Conservation (phyloP, 169 alveolate species). For the Eimeria acervulina region DNA sequence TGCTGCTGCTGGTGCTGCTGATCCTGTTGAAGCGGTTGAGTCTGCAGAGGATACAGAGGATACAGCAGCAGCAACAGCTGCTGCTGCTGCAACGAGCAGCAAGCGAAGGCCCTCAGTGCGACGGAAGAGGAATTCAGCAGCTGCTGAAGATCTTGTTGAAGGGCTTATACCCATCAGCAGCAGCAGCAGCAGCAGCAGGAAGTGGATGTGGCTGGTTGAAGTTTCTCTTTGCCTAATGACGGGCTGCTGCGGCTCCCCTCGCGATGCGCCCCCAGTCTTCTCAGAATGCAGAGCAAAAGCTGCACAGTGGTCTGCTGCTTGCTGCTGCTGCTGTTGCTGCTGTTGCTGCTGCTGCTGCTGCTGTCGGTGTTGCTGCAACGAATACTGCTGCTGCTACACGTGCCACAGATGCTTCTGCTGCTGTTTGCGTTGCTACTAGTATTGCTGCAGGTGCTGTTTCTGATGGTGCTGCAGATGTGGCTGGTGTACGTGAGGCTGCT, state of each 20-base stretch:
- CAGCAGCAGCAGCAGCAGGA: slow-evolving; percentile 9
- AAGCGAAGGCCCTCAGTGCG: slow-evolving; percentile 36
- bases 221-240: slow-evolving; percentile 4
- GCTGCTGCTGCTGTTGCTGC: not conserved
- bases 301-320: slow-evolving; percentile 29
- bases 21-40: not conserved
- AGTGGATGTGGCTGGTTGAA: slow-evolving; percentile 7
- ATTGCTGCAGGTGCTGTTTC: not conserved
- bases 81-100: slow-evolving; percentile 11
- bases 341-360: not conserved
- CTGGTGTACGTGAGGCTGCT: not conserved
- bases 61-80: not conserved
- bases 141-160: slow-evolving; percentile 22
- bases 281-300: slow-evolving; percentile 46
- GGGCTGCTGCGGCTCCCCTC: not conserved
- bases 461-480: slow-evolving; percentile 24
- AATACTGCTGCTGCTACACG: not conserved
- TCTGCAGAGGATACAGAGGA: not conserved
- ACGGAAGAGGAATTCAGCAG: not conserved
- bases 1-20: slow-evolving; percentile 22
- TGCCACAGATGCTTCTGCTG: not conserved
- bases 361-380: not conserved
- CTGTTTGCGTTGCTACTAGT: not conserved
- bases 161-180: slow-evolving; percentile 49
- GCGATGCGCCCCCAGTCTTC: not conserved